Percentiles rank a stretch among this genome's conserved stretches.
These are phyloP conservation scores for Cicer pinnatifidum DNA, from an alignment of 306 rosid species.

Conservation along the genomic window DNA sequence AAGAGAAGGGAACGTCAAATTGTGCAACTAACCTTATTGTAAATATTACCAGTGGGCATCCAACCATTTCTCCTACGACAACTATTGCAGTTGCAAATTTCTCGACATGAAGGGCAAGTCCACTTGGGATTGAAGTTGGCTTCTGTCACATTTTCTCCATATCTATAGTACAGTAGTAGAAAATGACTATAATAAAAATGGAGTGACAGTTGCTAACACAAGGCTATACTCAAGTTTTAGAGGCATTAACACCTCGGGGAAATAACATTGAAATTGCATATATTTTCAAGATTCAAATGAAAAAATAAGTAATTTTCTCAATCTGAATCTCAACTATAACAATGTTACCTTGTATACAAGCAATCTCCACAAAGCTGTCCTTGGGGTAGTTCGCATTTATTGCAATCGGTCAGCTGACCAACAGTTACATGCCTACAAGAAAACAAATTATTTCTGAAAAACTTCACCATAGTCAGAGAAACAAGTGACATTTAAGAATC, in stretches of 20 bases:
- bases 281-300: background rate
- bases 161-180: conserved; percentile 46
- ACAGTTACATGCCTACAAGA: conserved; percentile 71
- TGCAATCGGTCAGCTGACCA: conserved; percentile 58
- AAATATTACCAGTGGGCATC: conserved; percentile 72
- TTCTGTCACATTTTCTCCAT: conserved; percentile 78
- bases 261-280: conserved; percentile 14
- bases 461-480: conserved; percentile 33
- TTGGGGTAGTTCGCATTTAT: conserved; percentile 65
- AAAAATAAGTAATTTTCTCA: conserved; percentile 7
- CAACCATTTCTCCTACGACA: conserved; percentile 78
- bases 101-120: conserved; percentile 77
- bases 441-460: conserved; percentile 33
- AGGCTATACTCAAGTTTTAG: conserved; percentile 13
- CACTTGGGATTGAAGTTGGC: conserved; percentile 53
- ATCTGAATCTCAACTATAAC: conserved; percentile 37
- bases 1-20: conserved; percentile 21
- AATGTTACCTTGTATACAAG: conserved; percentile 72
- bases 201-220: conserved; percentile 4
- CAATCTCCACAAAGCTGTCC: conserved; percentile 85
- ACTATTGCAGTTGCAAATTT: conserved; percentile 72
- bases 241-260: background rate
- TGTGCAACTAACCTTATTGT: conserved; percentile 59
- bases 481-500: conserved; percentile 31
- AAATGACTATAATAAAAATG: conserved; percentile 17